A percentile compares a stretch with the other conserved stretches of the same genome.
Conservation (phyloP, 2,329 filamentous ascomycete genomes). For the Fusarium circinatum region DNA sequence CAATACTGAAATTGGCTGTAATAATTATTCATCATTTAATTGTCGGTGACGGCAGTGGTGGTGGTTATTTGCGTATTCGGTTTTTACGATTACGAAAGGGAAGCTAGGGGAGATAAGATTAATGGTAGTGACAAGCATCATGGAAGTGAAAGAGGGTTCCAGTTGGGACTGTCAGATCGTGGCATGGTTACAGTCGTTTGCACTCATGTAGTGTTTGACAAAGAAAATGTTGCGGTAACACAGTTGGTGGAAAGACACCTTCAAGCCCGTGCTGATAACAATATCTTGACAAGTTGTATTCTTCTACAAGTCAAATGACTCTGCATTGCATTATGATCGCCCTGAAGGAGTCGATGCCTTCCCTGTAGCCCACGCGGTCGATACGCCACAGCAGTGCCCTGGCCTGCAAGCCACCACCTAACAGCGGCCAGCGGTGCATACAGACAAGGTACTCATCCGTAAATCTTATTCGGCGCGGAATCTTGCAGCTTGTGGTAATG, state of each 20-base stretch:
- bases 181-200: not conserved
- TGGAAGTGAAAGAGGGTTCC: not conserved
- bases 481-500: slow-evolving; percentile 10
- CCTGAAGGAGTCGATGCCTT: slow-evolving; percentile 4
- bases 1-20: slow-evolving; percentile 7
- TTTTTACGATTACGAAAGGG: slow-evolving; percentile 33
- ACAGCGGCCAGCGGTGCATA: slow-evolving; percentile 8
- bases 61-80: slow-evolving; percentile 27
- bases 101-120: not conserved
- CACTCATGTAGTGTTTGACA: slow-evolving; percentile 8
- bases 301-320: slow-evolving; percentile 2
- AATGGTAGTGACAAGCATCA: not conserved
- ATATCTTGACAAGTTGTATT: slow-evolving; percentile 15
- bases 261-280: slow-evolving; percentile 25
- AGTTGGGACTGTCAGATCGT: not conserved
- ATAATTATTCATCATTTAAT: not conserved
- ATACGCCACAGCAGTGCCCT: slow-evolving; percentile 26
- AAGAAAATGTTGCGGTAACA: not conserved
- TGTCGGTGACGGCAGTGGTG: not conserved
- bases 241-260: not conserved
- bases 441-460: slow-evolving; percentile 6
- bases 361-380: slow-evolving; percentile 36
- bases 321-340: slow-evolving; percentile 14
- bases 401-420: slow-evolving; percentile 10
- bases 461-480: slow-evolving; percentile 3